Conservation (phyloP, 139 green algal genomes). For the Prasinococcaceae sp. region DNA sequence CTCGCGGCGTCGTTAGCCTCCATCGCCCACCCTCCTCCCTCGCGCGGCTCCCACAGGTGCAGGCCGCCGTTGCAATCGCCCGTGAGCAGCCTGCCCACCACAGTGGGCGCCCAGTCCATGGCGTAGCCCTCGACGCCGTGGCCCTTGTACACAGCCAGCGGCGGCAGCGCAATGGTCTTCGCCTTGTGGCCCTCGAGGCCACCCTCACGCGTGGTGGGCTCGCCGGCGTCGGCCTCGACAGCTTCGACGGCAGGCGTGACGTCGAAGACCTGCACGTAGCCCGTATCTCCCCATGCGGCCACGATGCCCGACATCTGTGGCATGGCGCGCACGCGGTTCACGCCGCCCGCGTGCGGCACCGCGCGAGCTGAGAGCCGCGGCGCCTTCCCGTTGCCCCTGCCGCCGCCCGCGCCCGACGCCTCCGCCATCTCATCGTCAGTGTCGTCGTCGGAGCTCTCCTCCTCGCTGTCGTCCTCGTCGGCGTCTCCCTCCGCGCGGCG, state of each 20-base stretch:
- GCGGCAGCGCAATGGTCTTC: conserved; percentile 10
- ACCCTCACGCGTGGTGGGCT: conserved; percentile 10
- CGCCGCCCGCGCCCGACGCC: conserved; percentile 1
- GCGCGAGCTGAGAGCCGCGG: conserved; percentile 30
- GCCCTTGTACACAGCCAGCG: conserved; percentile 24
- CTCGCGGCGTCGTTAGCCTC: too few species aligned
- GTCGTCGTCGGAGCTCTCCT: conserved; percentile 27
- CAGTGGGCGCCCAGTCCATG: conserved; percentile 81
- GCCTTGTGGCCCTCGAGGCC: not conserved
- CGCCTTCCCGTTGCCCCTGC: not conserved
- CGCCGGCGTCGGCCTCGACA: conserved; percentile 31
- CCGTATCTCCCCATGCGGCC: conserved; percentile 81
- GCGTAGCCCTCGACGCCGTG: conserved; percentile 72
- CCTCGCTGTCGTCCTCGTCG: conserved; percentile 27
- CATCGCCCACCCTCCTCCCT: conserved; percentile 52
- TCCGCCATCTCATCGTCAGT: conserved; percentile 36
- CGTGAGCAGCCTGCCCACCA: conserved; percentile 49
- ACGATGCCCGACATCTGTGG: conserved; percentile 66
- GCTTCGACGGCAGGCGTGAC: conserved; percentile 39
- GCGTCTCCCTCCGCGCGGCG: conserved; percentile 19
- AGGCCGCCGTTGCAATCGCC: conserved; percentile 56
- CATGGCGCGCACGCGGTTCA: conserved; percentile 85
- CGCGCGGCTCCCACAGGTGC: conserved; percentile 73
- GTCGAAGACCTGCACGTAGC: conserved; percentile 67
- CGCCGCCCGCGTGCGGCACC: conserved; percentile 53